Evolutionary conservation across 768 basidiomycete genomes (phyloP).

Genomic region (Tricholoma hemisulphureum): DNA sequence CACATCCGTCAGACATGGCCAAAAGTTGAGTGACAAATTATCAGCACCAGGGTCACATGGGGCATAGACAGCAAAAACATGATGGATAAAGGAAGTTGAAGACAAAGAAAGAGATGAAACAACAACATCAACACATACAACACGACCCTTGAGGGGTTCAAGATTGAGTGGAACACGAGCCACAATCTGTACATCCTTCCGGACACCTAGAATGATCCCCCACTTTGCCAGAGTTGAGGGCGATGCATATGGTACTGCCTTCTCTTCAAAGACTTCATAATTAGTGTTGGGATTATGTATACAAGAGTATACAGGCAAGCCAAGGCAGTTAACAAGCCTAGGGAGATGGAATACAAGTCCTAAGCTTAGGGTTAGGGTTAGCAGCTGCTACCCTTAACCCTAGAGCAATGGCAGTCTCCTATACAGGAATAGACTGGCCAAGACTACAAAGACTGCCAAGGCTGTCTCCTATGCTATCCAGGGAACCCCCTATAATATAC

Average conservation of each 20-base stretch:
- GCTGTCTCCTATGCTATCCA: no score
- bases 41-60: slow-evolving; percentile 10
- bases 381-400: no score
- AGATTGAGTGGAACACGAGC: not conserved
- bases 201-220: slow-evolving; percentile 9
- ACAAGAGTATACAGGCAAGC: no score
- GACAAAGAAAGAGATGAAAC: not conserved
- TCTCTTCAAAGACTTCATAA: slow-evolving; percentile 8
- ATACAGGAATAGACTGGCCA: no score
- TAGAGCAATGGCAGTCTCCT: no score
- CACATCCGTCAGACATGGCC: slow-evolving; percentile 6
- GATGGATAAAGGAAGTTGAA: slow-evolving; percentile 6
- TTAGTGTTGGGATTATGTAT: no score
- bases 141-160: slow-evolving; percentile 6
- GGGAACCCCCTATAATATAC: no score
- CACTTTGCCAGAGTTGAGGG: slow-evolving; percentile 1
- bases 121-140: slow-evolving; percentile 10
- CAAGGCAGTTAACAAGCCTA: no score
- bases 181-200: slow-evolving; percentile 3
- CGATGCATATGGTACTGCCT: not conserved
- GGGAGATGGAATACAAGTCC: no score
- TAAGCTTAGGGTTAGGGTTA: no score
- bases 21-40: slow-evolving; percentile 3
- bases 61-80: slow-evolving; percentile 13
- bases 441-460: no score